Conservation (phyloP, 345 rosid genomes). For the Rhodomyrtus tomentosa region DNA sequence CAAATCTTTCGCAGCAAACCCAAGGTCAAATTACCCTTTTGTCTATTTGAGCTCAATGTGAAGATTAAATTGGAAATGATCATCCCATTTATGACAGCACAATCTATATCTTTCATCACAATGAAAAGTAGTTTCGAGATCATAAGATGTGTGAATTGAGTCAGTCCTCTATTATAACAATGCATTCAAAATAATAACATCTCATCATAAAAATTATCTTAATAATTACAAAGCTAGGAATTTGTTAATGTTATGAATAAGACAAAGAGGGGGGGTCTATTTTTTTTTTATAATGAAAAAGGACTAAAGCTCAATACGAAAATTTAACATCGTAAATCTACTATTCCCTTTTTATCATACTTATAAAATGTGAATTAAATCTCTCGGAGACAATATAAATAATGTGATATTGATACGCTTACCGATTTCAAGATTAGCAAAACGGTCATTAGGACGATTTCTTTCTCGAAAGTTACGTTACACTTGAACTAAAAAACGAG, state of each 20-base stretch:
- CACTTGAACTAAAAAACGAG: neutral
- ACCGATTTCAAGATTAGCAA: neutral
- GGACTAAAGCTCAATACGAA: neutral
- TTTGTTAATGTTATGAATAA: neutral
- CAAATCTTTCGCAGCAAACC: neutral
- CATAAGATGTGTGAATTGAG: neutral
- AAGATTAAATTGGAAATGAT: neutral
- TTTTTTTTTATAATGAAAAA: neutral
- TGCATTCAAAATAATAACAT: neutral
- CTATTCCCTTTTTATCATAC: neutral
- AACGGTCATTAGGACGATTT: neutral
- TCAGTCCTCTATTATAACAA: neutral
- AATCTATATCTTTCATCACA: neutral
- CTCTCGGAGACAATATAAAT: neutral
- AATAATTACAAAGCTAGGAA: neutral
- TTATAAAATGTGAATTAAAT: neutral
- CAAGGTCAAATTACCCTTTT: neutral
- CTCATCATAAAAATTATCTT: neutral
- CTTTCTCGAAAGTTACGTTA: neutral
- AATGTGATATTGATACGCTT: neutral
- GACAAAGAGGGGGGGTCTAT: neutral
- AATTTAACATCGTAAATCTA: neutral
- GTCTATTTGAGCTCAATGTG: neutral
- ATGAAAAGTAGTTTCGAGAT: neutral
- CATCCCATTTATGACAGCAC: neutral